Percentiles rank a stretch among this genome's conserved stretches.
These are phyloP conservation scores for Chenopodium album DNA, from an alignment of 148 eudicot genomes.

Conservation along the genomic window DNA sequence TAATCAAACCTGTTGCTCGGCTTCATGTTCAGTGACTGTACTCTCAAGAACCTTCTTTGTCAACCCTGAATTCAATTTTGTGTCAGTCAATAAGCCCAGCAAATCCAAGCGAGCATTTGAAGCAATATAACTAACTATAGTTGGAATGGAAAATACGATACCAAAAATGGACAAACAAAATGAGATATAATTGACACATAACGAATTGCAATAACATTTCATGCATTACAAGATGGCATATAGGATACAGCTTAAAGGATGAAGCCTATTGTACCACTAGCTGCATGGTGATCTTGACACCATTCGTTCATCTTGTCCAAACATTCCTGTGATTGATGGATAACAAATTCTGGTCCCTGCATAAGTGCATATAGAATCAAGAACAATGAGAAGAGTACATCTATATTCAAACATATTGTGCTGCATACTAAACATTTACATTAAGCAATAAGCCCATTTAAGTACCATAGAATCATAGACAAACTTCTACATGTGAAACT, in stretches of 20 bases:
- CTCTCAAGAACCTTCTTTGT: conserved; percentile 71
- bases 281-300: conserved; percentile 86
- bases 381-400: neutral
- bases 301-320: conserved; percentile 79
- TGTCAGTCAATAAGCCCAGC: conserved; percentile 17
- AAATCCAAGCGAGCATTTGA: neutral
- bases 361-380: conserved; percentile 31
- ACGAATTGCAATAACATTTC: neutral
- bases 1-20: conserved; percentile 71
- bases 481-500: no score
- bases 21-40: conserved; percentile 63
- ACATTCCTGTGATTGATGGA: conserved; percentile 79
- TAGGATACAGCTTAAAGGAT: neutral
- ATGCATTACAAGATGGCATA: neutral
- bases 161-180: conserved; percentile 7
- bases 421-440: neutral
- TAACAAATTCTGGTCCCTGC: conserved; percentile 89
- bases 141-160: neutral
- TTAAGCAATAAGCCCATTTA: no score
- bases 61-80: conserved; percentile 55
- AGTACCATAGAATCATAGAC: no score
- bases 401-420: neutral
- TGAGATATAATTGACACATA: neutral
- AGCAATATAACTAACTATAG: no score
- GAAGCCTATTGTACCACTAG: conserved; percentile 63